Base-by-base conservation (phyloP, 192 early-diverging fungal genomes). In the Irineochytrium annulatum region DNA sequence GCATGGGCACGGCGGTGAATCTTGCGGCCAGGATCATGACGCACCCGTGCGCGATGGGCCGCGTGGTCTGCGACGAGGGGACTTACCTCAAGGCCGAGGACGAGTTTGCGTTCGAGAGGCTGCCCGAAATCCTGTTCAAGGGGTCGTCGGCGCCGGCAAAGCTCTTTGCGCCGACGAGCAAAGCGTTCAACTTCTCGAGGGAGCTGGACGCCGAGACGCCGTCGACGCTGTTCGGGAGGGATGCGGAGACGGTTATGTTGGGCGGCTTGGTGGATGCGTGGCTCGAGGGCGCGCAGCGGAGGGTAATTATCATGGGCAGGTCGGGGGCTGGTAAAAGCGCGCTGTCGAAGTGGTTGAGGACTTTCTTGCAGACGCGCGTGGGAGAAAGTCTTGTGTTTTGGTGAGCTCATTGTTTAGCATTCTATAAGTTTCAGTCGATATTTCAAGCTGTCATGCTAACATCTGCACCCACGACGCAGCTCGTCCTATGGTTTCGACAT, bases 1-100 rank as follows among this genome's bases (percentile, higher is more conserved):
- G 66, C 2, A 34, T 72, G 0, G 70, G 70, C 16, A 57, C 62
- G 1, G 46, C 52, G 0, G 70, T 72, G 16, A 72, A 72, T 30
- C 30, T 54, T 2, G 65, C 65, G 0, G 65, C 65, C 20, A 16
- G 65, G 19, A 29, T 67, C 31, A 67, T 67, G 65, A 37, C 48
- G 41, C 55, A 57, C 17, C 46, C 46, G 17, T 8, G 6, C 6
- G 46, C 46, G 6, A 6, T 22, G 11, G 24, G 24, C 46, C 24
- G 6, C 17, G 26, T 49, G 5, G 11, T 24, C 13, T 49, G 46
- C 46, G 46, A 49, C 22, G 6, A 17, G 13, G 24, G 5, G 24
- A 22, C 46, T 41, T 8, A 41, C 11, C 37, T n/a, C 11, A n/a
- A 13, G 37, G n/a, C 37, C 37, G 37, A 41, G 37, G 37, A 41